Evolutionary conservation across 257 asterid species (phyloP).

Genomic region (Euphrasia confusa): DNA sequence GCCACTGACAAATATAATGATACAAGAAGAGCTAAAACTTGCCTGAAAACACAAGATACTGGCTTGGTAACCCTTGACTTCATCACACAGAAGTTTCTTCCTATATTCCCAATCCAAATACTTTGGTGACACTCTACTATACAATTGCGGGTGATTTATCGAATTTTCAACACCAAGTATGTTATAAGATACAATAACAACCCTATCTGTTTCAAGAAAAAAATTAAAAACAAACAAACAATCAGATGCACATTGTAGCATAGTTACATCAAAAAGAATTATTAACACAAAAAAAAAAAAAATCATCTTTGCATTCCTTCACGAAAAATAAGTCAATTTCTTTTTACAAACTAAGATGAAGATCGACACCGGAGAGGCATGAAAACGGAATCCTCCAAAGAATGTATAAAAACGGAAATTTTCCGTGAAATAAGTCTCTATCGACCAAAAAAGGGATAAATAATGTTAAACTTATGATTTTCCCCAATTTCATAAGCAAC

Average conservation of each 20-base stretch:
- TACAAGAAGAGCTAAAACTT: conserved; percentile 25
- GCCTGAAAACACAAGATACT: conserved; percentile 80
- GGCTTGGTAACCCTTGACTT: conserved; percentile 54
- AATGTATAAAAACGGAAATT: background rate
- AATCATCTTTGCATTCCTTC: conserved; percentile 3
- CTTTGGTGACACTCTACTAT: conserved; percentile 39
- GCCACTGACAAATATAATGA: conserved; percentile 4
- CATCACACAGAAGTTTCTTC: conserved; percentile 50
- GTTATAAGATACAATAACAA: conserved; percentile 67
- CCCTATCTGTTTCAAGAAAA: conserved; percentile 44
- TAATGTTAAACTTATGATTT: background rate
- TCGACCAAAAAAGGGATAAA: conserved; percentile 1
- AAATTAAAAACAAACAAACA: background rate
- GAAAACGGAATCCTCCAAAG: conserved; percentile 4
- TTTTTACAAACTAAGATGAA: background rate
- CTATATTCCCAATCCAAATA: conserved; percentile 71
- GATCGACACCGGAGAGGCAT: conserved; percentile 5
- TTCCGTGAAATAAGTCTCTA: background rate
- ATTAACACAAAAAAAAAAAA: background rate
- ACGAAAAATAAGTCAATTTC: background rate
- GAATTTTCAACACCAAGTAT: conserved; percentile 76
- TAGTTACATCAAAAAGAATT: background rate
- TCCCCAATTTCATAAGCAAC: conserved; percentile 1
- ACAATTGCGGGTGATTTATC: conserved; percentile 55
- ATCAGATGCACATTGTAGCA: conserved; percentile 2